Percentiles rank a stretch among this genome's conserved stretches.
Conservation (phyloP, 73 alveolate species). For the Durusdinium trenchii region DNA sequence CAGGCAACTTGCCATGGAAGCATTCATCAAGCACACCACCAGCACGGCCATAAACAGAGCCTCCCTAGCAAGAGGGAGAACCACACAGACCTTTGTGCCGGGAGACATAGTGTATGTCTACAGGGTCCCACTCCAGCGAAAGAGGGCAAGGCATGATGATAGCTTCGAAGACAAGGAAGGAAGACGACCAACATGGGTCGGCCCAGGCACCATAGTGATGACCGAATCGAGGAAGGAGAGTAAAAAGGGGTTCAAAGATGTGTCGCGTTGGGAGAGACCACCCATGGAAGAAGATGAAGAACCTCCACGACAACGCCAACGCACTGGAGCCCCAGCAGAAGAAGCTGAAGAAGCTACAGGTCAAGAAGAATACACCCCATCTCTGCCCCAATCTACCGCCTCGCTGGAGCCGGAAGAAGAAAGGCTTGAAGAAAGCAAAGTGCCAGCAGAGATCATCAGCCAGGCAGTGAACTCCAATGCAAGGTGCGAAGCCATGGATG, state of each 20-base stretch:
- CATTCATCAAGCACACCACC: not conserved
- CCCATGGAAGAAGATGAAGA: not conserved
- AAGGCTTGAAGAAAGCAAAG: not conserved
- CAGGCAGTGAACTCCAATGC: not conserved
- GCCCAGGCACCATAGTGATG: not conserved
- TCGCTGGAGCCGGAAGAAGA: not conserved
- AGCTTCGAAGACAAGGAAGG: too few species aligned
- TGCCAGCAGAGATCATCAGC: not conserved
- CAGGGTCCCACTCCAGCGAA: not conserved
- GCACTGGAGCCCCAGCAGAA: not conserved
- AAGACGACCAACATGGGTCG: not conserved
- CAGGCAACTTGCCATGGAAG: not conserved
- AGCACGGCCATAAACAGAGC: not conserved
- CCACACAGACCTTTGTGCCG: not conserved
- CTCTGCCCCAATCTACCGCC: not conserved
- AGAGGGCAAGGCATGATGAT: not conserved
- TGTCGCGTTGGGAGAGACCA: not conserved
- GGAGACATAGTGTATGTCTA: slow-evolving; percentile 1
- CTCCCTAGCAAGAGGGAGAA: not conserved
- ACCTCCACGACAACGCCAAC: too few species aligned
- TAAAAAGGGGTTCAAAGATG: not conserved
- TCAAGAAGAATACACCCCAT: not conserved
- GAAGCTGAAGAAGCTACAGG: not conserved
- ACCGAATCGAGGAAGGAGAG: not conserved
- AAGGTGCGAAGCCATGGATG: not conserved